These are phyloP conservation scores for Ascochyta fabae DNA, from an alignment of 2,329 filamentous ascomycete genomes.

Conservation along the genomic window DNA sequence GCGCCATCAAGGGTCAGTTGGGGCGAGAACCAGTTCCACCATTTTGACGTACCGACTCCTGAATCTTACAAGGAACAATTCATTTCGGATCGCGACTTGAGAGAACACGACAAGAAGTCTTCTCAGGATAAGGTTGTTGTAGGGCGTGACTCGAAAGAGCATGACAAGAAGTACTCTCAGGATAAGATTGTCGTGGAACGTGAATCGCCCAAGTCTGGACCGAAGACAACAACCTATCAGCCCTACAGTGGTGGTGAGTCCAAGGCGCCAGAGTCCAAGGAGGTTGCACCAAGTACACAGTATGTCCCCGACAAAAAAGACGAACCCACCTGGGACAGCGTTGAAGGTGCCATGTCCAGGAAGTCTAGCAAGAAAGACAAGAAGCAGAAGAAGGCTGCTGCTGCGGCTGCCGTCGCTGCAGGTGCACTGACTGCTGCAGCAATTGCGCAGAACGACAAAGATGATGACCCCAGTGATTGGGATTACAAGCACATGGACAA, in stretches of 20 bases:
- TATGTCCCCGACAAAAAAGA: constrained; percentile 36
- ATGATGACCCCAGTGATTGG: constrained; percentile 16
- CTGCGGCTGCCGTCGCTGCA: constrained; percentile 25
- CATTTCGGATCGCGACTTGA: constrained; percentile 41
- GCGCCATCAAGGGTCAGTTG: constrained; percentile 52
- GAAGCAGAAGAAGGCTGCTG: constrained; percentile 36
- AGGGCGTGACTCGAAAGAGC: constrained; percentile 41
- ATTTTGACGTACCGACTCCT: constrained; percentile 56
- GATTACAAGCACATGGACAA: constrained; percentile 25
- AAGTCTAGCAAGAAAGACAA: constrained; percentile 43
- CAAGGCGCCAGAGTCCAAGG: constrained; percentile 20
- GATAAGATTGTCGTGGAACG: constrained; percentile 52
- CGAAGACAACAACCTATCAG: constrained; percentile 35
- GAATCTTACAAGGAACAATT: constrained; percentile 50
- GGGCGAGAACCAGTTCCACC: constrained; percentile 56
- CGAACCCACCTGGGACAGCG: constrained; percentile 31
- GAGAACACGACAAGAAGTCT: constrained; percentile 29
- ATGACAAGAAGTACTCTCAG: constrained; percentile 31
- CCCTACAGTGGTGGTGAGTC: constrained; percentile 39
- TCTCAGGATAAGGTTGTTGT: constrained; percentile 49
- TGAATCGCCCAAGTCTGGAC: constrained; percentile 40
- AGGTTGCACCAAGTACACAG: constrained; percentile 40
- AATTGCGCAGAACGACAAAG: constrained; percentile 27
- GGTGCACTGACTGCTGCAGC: constrained; percentile 30
- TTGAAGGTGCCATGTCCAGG: constrained; percentile 32